Percentiles rank a stretch among this genome's conserved stretches.
Conservation (phyloP, 164 flowering plant genomes). For the Vitis rotundifolia region DNA sequence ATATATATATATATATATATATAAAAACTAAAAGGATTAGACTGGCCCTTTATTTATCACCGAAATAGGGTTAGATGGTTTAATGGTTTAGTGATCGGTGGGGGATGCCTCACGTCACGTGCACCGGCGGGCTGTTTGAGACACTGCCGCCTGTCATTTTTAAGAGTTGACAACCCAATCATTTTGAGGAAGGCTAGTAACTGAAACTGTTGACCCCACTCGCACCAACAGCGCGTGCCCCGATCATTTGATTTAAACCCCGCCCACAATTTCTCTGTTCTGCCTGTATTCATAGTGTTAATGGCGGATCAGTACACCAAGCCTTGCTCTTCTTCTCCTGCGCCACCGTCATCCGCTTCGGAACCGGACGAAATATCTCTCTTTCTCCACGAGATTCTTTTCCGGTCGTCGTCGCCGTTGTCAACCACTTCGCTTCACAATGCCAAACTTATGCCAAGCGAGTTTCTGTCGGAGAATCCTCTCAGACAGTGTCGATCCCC, state of each 20-base stretch:
- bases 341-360: not conserved
- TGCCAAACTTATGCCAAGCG: too few relatives aligned
- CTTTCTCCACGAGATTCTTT: constrained; percentile 29
- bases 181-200: not conserved
- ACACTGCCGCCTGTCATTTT: not conserved
- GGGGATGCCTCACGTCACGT: too few relatives aligned
- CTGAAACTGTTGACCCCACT: not conserved
- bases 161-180: not conserved
- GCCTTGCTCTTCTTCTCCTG: not conserved
- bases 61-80: too few relatives aligned
- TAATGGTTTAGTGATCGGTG: too few relatives aligned
- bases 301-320: not conserved
- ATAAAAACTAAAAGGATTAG: too few relatives aligned
- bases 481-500: constrained; percentile 4
- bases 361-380: constrained; percentile 30
- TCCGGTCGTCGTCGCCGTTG: constrained; percentile 12
- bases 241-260: constrained; percentile 6
- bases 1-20: too few relatives aligned
- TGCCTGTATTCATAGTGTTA: not conserved
- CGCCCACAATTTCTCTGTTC: constrained; percentile 12
- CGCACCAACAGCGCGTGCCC: not conserved
- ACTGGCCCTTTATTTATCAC: too few relatives aligned
- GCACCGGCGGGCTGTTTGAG: too few relatives aligned
- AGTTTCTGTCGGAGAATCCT: constrained; percentile 3
- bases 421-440: not conserved